These are phyloP conservation scores for Trichoderma sp. DNA, from an alignment of 2,329 filamentous ascomycete genomes.

Conservation along the genomic window DNA sequence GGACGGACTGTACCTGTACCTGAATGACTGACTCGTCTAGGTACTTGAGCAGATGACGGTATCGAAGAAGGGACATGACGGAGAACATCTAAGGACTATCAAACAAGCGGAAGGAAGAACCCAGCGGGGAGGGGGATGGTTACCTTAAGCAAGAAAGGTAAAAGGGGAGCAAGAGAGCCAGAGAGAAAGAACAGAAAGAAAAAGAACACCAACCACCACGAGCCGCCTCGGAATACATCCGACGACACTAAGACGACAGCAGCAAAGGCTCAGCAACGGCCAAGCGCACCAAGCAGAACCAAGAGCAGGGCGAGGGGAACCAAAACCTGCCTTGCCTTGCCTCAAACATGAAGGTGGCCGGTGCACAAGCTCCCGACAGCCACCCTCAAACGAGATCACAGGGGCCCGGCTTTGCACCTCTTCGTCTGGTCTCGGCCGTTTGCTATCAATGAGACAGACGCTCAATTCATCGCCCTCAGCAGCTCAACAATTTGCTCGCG, in stretches of 20 bases:
- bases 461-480: not conserved
- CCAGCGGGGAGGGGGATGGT: too few species aligned
- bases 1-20: too few species aligned
- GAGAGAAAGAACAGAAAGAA: not conserved
- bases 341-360: not conserved
- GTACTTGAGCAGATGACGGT: too few species aligned
- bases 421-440: not conserved
- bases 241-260: constrained; percentile 13
- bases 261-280: constrained; percentile 1
- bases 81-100: too few species aligned
- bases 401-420: not conserved
- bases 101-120: too few species aligned
- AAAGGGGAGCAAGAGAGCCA: not conserved
- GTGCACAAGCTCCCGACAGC: constrained; percentile 22
- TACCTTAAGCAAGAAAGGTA: too few species aligned
- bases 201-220: not conserved
- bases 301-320: not conserved
- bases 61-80: too few species aligned
- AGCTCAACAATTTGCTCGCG: not conserved
- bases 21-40: too few species aligned
- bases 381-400: not conserved
- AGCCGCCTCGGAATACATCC: constrained; percentile 17
- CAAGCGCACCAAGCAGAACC: not conserved
- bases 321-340: not conserved
- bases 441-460: too few species aligned